Base-by-base conservation (phyloP, 352 stramenopile species). In the Phytophthora litchii region DNA sequence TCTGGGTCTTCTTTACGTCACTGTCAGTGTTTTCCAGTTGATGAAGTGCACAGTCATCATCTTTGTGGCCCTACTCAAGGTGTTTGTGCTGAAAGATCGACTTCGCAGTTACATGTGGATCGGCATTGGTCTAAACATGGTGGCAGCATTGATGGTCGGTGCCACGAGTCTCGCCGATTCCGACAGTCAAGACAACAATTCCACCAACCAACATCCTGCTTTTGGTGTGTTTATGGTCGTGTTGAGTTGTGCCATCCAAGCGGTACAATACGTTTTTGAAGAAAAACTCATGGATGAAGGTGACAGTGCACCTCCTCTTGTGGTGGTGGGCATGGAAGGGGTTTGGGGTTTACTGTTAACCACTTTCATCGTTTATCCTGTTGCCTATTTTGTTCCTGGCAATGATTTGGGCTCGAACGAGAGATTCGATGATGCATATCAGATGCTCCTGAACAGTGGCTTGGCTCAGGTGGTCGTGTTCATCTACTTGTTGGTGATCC, bases 261-360 rank as follows among this genome's bases (percentile, higher is more conserved):
- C 91, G 2, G 74, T 97, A 20, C 95, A 99, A 60, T 99, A 98
- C 78, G 96, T 98, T 21, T 98, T 98, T 62, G 96, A 99, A 64
- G 96, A 99, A 76, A 98, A 98, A 73, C 86, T 98, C 32, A 98
- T 99, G 92, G 93, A 93, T 51, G 94, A 97, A 67, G 91, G 94
- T 48, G 82, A 96, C 49, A 92, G 86, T 46, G 91, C 94, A 29
- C 94, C 95, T 25, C 85, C 97, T 27, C 77, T 99, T 13, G 94
- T 99, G 2, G 86, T 95, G 23, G 83, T 95, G 52, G 96, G 95
- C 19, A 98, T 99, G 93, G 95, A 99, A 71, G 97, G 97, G 20
- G 66, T 99, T 5, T 99, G 97, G 97, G 97, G 97, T 0, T 86
- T 97, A 1, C 9, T 98, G 4, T 68, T 99, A 35, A 98, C 95